A percentile compares a stretch with the other conserved stretches of the same genome.
Conservation (phyloP, 1,284 basidiomycete genomes). For the Sanghuangporus baumii region DNA sequence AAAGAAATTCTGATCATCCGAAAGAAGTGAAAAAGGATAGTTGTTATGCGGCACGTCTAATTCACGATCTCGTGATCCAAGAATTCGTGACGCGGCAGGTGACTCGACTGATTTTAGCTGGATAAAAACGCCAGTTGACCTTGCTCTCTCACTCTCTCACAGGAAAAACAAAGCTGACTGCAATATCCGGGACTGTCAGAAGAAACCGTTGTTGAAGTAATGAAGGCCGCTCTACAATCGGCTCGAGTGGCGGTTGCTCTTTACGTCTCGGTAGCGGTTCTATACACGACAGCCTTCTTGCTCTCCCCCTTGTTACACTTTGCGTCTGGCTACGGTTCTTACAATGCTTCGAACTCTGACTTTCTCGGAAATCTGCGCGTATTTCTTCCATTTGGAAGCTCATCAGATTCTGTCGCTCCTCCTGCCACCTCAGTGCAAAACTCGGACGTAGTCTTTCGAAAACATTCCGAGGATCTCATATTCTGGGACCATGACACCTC, state of each 20-base stretch:
- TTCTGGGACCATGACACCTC: slow-evolving; percentile 9
- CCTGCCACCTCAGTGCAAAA: not conserved
- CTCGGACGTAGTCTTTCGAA: not conserved
- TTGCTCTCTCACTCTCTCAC: too few species aligned
- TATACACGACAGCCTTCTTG: slow-evolving; percentile 32
- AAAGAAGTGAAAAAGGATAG: too few species aligned
- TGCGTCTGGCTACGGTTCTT: slow-evolving; percentile 21
- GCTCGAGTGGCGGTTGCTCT: slow-evolving; percentile 22
- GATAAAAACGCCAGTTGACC: too few species aligned
- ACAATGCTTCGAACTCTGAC: slow-evolving; percentile 25
- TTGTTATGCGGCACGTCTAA: too few species aligned
- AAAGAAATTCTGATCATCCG: too few species aligned
- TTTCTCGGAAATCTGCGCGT: slow-evolving; percentile 10
- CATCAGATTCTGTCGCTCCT: not conserved
- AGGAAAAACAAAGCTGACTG: not conserved
- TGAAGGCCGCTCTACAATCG: not conserved
- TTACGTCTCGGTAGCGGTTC: slow-evolving; percentile 31
- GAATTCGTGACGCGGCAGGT: too few species aligned
- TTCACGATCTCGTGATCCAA: too few species aligned
- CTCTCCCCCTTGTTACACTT: slow-evolving; percentile 22
- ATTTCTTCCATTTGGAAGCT: not conserved
- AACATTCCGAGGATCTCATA: slow-evolving; percentile 8
- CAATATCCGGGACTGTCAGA: not conserved
- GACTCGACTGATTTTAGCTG: too few species aligned
- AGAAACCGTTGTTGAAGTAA: not conserved